Base-by-base conservation (phyloP, 2,329 filamentous ascomycete genomes). In the Colletotrichum acutatum region DNA sequence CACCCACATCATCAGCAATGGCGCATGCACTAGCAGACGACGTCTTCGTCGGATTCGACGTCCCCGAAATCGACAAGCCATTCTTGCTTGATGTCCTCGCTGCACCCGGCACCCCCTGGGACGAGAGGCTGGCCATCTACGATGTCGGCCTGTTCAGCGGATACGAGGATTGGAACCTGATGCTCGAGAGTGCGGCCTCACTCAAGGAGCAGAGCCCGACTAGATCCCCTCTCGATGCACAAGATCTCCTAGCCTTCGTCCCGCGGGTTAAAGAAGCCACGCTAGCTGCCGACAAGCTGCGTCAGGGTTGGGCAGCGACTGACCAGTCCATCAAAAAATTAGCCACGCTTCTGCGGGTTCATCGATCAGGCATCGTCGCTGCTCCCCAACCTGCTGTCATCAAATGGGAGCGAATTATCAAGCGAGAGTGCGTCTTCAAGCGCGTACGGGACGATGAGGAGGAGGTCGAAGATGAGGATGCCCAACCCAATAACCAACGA, bases 171-270 rank as follows among this genome's bases (percentile, higher is more conserved):
- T 84, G 81, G 79, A 66, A 81, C 22, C 76, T 77, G 65, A 67
- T 81, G 72, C 75, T 84, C n/a, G 75, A 82, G 22, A 80, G 80
- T 69, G 82, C 82, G 11, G 76, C 60, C 62, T 79, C 79, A 8
- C 76, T 81, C n/a, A 78, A 74, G 46, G 68, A 74, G 42, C 42
- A 63, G 28, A 72, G 71, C 37, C 63, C 52, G 28, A 53, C 61
- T 24, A 52, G 77, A 46, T 60, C 72, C 5, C 76, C 75, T 32
- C 76, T 82, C 11, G 78, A 83, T 24, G 81, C 79, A 4, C 76
- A 77, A 66, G 83, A 84, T 71, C 52, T 83, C 5, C 77, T 83
- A 28, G 75, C 78, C 22, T 82, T 80, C 68, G 68, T 83, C 34
- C 79, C 77, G 74, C 66, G 75, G 12, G 77, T 79, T 30, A 63